Evolutionary conservation across 2,329 filamentous ascomycete genomes (phyloP), one percentile per base, ranked within the genome.

Genomic region (Fusarium concolor): DNA sequence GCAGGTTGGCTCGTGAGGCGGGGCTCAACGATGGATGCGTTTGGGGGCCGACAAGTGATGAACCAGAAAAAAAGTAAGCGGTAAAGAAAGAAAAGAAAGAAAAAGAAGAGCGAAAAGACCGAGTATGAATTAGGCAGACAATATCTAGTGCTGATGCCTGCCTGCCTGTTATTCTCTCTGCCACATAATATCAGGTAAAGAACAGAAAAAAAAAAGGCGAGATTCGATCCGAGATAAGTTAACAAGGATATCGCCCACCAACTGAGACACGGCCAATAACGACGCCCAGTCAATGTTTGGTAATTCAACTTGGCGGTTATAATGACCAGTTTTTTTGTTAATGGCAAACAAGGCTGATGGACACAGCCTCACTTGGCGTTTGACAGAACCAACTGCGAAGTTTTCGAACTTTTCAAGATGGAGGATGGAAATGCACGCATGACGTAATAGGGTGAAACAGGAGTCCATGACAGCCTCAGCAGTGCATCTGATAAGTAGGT

Each of bases 1-100:
- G 61, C 58, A 57, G 41, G 46, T 38, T 68, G 67, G 66, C 64
- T 68, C 29, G 58, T 65, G 62, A 63, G 46, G 62, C 60, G 70
- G 67, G 65, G 59, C 49, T 49, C 46, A 11, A 57, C 31, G 33
- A 56, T 17, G 28, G 17, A 41, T n/a, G 15, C 50, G 26, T 39
- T 49, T 57, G 54, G 50, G 67, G 65, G 69, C 29, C 11, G 67
- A 56, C 55, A 43, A 42, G 42, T 67, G 50, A 51, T 56, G 31
- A 51, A 46, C 31, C 44, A 24, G 18, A 29, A 22, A n/a, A n/a
- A 35, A 15, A n/a, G 39, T 12, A 56, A n/a, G 44, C 43, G 38
- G 31, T 45, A 38, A 50, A 39, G 29, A 10, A 31, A 12, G 6
- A 14, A 31, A 31, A 31, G 29, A 31, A 31, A 12, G 29, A 12